Evolutionary conservation across 2,329 filamentous ascomycete species (phyloP), one percentile per base, ranked within the genome.

Genomic region (Talaromyces amestolkiae): DNA sequence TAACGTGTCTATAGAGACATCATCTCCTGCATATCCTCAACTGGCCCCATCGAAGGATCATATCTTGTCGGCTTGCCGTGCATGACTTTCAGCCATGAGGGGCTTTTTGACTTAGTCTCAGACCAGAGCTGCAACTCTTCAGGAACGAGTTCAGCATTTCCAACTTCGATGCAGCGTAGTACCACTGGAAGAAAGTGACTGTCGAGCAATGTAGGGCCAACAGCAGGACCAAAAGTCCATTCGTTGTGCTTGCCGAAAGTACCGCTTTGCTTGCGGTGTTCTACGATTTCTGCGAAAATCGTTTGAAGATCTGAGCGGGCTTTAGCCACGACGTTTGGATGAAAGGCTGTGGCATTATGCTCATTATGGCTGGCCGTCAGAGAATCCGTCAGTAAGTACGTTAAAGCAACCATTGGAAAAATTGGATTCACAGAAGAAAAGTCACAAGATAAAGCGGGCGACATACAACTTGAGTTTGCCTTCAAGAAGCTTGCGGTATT

Each of bases 1-100:
- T 11, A 31, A 39, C 8, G 10, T n/a, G 15, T 31, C 27, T 53
- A 64, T 13, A 64, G 19, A 10, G 61, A 58, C 61, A 47, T 58
- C 61, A 64, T 64, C 10, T 64, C 61, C 24, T 58, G 53, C 61
- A 64, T 64, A 22, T 64, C 61, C 19, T 47, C 61, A 24, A 64
- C 22, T 3, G 61, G 53, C 6, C 61, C 61, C 61, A 64, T 58
- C 6, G 61, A 58, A 64, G 39, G 39, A 13, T 58, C 37, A 27
- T 58, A 49, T n/a, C 5, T 47, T 27, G 61, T 64, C 33, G 39
- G 51, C 41, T 54, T 58, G n/a, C 61, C 61, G 10, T 64, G 61
- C 61, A 64, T 58, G 9, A 64, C 61, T 27, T 51, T 64, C 17
- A 47, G 24, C 61, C 61, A 64, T 7, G 19, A 41, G 3, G 61